phyloP scores from a whole-genome alignment of 495 filamentous ascomycete genomes.

The Penicillium malachiteum region DNA sequence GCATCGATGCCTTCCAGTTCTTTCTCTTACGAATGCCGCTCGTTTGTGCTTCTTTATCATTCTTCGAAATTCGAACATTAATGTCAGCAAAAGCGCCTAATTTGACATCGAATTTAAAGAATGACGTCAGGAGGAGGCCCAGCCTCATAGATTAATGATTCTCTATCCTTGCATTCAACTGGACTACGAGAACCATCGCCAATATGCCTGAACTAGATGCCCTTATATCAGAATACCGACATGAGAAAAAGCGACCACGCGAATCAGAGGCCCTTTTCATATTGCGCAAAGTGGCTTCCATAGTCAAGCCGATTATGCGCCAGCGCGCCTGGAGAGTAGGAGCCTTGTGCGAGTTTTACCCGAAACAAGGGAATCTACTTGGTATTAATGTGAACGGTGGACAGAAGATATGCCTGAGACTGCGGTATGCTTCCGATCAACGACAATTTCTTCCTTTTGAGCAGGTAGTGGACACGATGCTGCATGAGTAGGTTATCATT shows the following conservation, averaged over 20 bases:
- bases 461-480: constrained; percentile 83
- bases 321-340: constrained; percentile 78
- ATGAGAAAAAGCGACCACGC: constrained; percentile 69
- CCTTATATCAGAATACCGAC: constrained; percentile 72
- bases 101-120: no score
- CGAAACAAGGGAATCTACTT: constrained; percentile 68
- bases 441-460: constrained; percentile 79
- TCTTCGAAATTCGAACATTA: background rate
- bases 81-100: no score
- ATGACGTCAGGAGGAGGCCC: background rate
- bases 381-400: constrained; percentile 80
- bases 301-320: constrained; percentile 96
- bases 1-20: no score
- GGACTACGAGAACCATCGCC: constrained; percentile 3
- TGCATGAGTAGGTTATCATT: constrained; percentile 68
- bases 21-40: no score
- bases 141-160: background rate
- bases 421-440: constrained; percentile 75
- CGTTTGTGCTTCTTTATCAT: background rate
- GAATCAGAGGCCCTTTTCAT: constrained; percentile 78
- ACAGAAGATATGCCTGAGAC: constrained; percentile 76
- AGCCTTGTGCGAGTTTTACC: constrained; percentile 82
- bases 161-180: background rate
- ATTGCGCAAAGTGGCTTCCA: constrained; percentile 78
- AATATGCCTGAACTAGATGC: constrained; percentile 67